Base-by-base conservation (phyloP, 768 basidiomycete genomes). In the Gloeophyllum trabeum region DNA sequence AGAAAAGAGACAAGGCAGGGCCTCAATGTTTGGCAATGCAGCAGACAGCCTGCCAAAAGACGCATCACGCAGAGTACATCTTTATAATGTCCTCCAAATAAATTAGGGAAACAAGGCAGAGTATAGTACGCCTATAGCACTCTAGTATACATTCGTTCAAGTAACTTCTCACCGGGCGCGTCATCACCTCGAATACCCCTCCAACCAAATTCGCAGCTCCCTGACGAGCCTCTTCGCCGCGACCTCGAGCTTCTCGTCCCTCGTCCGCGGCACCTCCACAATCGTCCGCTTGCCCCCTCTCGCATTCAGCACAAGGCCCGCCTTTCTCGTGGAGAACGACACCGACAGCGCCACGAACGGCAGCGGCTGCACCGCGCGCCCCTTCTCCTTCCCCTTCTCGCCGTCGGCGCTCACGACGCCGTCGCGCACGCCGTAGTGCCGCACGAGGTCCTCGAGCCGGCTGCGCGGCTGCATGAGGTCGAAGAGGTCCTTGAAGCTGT, bases 401-500 rank as follows among this genome's bases (percentile, higher is more conserved):
- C 41, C 49, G 10, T 38, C 28, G 3, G 35, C 6, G 34, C 40
- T 35, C 16, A 61, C 53, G 34, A 66, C 54, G 18, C 63, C 67
- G 14, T 61, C 60, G 3, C 65, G 61, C 4, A 60, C 43, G 24
- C 71, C 73, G 40, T 67, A 63, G 25, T 55, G 43, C 21, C 63
- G 54, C 10, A 88, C 67, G 26, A 90, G 67, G 55, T 90, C 87
- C 58, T 90, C 87, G n/a, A 82, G 55, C 18, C 87, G 64, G 22
- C 75, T 73, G 39, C 76, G 73, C 4, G 87, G 87, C 60, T 90
- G 82, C 49, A 66, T 70, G 41, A 82, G 70, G 48, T 83, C 81
- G 54, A 90, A 89, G 20, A 90, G 61, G 51, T 89, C 87, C 45
- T 76, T 77, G 65, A 82, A 89, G 6, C 72, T 69, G 55, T 87